Evolutionary conservation across 2,329 filamentous ascomycete genomes (phyloP).

Genomic region (Hypoxylon sp.): DNA sequence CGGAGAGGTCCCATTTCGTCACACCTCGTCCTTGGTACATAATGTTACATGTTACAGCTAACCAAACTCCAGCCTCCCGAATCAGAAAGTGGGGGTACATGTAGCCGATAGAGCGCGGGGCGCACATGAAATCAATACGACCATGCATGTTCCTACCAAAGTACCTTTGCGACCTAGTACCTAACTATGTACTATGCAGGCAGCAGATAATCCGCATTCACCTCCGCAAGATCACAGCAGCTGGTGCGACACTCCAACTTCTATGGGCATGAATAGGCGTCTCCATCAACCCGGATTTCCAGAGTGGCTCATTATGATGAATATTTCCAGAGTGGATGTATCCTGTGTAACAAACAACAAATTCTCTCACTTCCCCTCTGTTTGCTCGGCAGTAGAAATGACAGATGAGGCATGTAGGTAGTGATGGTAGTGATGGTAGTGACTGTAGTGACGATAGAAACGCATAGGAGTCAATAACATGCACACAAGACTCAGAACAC

Average conservation of each 20-base stretch:
- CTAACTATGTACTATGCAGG: too few relatives aligned
- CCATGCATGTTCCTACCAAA: background rate
- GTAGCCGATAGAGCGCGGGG: background rate
- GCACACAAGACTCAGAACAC: slow-evolving; percentile 12
- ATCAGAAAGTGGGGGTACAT: slow-evolving; percentile 6
- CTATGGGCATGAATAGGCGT: background rate
- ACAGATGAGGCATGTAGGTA: background rate
- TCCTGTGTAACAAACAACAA: slow-evolving; percentile 9
- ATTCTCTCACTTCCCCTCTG: slow-evolving; percentile 2
- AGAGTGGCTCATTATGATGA: too few relatives aligned
- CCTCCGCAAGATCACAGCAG: background rate
- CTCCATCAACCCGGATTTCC: background rate
- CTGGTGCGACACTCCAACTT: background rate
- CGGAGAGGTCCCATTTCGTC: background rate
- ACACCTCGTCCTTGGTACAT: background rate
- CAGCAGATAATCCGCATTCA: background rate
- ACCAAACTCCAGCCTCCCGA: background rate
- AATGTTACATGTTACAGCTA: background rate
- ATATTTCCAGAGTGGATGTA: too few relatives aligned
- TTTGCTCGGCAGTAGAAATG: too few relatives aligned
- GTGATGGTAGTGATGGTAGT: too few relatives aligned
- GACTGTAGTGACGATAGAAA: background rate
- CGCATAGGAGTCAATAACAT: slow-evolving; percentile 14
- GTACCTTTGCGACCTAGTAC: too few relatives aligned
- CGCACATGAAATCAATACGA: too few relatives aligned